Conservation (phyloP, 805 yeast species). For the Metschnikowia lachancei region DNA sequence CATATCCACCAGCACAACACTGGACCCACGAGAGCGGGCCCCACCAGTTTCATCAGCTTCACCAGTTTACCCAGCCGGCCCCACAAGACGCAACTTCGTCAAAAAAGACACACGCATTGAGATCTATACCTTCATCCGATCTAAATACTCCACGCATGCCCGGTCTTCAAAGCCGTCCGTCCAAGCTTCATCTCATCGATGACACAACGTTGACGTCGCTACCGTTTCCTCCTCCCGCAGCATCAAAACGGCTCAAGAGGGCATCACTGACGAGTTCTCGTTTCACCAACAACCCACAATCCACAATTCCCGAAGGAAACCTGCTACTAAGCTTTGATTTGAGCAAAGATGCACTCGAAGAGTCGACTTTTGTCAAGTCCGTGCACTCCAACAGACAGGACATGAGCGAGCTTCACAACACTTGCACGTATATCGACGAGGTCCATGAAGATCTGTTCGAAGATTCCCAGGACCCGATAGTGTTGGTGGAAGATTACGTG, state of each 20-base stretch:
- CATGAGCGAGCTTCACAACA: not conserved
- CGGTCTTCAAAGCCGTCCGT: conserved; percentile 25
- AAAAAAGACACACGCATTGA: not conserved
- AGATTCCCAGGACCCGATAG: conserved; percentile 39
- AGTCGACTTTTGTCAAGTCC: not conserved
- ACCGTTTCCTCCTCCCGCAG: conserved; percentile 51
- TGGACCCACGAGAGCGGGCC: too few relatives aligned
- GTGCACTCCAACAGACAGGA: not conserved
- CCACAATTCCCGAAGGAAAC: not conserved
- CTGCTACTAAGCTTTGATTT: not conserved
- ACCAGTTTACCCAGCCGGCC: too few relatives aligned
- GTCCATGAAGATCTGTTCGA: conserved; percentile 19
- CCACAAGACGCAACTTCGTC: too few relatives aligned
- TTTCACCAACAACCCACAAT: not conserved
- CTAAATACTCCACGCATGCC: not conserved
- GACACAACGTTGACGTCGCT: conserved; percentile 48
- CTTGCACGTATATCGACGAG: conserved; percentile 5
- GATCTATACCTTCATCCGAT: not conserved
- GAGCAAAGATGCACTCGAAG: not conserved
- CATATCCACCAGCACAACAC: too few relatives aligned
- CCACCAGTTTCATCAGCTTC: too few relatives aligned
- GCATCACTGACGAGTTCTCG: conserved; percentile 5
- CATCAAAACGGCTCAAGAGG: conserved; percentile 14
- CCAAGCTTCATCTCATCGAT: conserved; percentile 48
- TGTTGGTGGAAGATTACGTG: conserved; percentile 58